phyloP scores from a whole-genome alignment of 2,329 filamentous ascomycete species.

The Fusarium musae region DNA sequence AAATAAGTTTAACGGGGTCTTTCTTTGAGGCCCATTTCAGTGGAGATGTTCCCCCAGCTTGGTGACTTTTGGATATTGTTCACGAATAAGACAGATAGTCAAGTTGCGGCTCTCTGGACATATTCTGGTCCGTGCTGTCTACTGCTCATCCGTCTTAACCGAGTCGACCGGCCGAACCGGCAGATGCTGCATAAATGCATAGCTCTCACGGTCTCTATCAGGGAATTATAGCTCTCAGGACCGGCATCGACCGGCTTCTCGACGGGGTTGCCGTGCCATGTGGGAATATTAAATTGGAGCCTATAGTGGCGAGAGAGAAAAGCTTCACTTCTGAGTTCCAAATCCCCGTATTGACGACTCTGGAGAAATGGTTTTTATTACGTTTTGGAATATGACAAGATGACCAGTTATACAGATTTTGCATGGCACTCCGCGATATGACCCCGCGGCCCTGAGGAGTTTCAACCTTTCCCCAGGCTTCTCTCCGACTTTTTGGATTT shows the following conservation, averaged over 20 bases:
- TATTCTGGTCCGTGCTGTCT: conserved; percentile 29
- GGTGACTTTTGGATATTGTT: conserved; percentile 28
- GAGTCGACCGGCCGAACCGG: conserved; percentile 29
- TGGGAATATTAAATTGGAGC: conserved; percentile 26
- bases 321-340: conserved; percentile 9
- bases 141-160: conserved; percentile 39
- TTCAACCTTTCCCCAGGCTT: conserved; percentile 19
- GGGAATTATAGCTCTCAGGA: background rate
- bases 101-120: conserved; percentile 20
- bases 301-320: conserved; percentile 15
- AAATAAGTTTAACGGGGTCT: background rate
- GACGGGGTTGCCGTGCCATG: conserved; percentile 18
- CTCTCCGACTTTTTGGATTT: conserved; percentile 4
- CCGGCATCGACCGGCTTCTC: conserved; percentile 36
- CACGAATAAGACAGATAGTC: conserved; percentile 19
- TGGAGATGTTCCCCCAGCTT: background rate
- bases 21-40: background rate
- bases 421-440: conserved; percentile 18
- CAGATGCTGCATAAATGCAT: background rate
- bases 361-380: conserved; percentile 29
- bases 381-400: conserved; percentile 27
- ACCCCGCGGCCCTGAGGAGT: conserved; percentile 21
- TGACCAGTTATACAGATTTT: background rate
- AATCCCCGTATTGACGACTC: conserved; percentile 17
- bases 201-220: background rate